Evolutionary conservation across 805 yeast species (phyloP).

Genomic region (Saccharomycopsis javanensis): DNA sequence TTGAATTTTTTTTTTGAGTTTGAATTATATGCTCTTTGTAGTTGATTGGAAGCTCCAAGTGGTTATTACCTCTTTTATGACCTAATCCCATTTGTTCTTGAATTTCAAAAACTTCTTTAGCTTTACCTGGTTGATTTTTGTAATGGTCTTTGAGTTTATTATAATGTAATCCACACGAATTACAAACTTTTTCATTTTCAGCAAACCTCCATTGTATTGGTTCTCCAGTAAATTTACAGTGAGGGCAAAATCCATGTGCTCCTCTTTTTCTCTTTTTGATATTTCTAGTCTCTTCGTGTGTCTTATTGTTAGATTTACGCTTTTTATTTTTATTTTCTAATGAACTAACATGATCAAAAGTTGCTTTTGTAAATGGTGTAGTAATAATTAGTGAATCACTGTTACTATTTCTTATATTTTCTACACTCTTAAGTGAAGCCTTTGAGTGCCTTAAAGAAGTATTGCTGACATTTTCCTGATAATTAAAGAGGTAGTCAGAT

Average conservation of each 20-base stretch:
- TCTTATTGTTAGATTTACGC: background rate
- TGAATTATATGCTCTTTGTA: background rate
- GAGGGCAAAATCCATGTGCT: background rate
- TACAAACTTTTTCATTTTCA: background rate
- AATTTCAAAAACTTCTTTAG: background rate
- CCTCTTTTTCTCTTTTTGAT: background rate
- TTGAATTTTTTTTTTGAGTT: background rate
- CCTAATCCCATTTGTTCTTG: background rate
- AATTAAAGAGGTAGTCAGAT: no score
- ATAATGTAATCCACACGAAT: background rate
- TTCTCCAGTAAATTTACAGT: background rate
- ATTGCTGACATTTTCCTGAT: no score
- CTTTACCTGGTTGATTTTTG: background rate
- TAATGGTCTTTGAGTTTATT: background rate
- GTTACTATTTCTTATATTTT: no score
- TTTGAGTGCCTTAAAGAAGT: no score
- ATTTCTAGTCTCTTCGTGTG: no score
- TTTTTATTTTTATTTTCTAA: no score
- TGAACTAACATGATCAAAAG: background rate
- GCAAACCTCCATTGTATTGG: slow-evolving; percentile 1
- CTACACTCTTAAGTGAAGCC: background rate
- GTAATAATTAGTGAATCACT: background rate
- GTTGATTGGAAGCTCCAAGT: background rate
- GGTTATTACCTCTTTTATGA: background rate
- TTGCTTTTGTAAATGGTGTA: background rate